phyloP scores from a whole-genome alignment of 2,329 filamentous ascomycete species.

The Alternaria alternata region DNA sequence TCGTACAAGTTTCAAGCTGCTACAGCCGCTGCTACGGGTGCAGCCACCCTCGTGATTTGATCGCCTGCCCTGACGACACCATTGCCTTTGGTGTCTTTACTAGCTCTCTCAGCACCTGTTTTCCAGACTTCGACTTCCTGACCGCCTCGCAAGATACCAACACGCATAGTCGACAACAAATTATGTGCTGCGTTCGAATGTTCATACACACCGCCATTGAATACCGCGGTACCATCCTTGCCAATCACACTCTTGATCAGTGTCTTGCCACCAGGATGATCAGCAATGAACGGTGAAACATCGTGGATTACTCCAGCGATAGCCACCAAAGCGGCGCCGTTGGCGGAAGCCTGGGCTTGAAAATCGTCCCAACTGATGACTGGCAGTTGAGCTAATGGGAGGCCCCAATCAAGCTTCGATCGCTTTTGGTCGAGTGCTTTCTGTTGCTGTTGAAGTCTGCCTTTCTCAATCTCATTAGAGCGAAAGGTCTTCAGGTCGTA shows the following conservation, averaged over 20 bases:
- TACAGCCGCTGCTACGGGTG: constrained; percentile 79
- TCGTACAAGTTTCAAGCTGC: constrained; percentile 65
- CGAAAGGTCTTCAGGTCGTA: constrained; percentile 51
- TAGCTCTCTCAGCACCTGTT: constrained; percentile 38
- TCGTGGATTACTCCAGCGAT: constrained; percentile 52
- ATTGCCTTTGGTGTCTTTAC: constrained; percentile 76
- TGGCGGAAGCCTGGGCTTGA: constrained; percentile 33
- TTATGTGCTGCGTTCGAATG: constrained; percentile 54
- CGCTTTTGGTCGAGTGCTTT: constrained; percentile 51
- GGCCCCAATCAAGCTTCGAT: constrained; percentile 49
- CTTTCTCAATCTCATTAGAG: constrained; percentile 50
- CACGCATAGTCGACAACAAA: constrained; percentile 49
- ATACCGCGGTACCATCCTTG: constrained; percentile 52
- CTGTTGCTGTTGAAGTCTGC: constrained; percentile 51
- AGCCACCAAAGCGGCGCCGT: constrained; percentile 46
- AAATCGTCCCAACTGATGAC: constrained; percentile 53
- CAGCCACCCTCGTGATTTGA: constrained; percentile 80
- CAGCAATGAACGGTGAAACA: constrained; percentile 45
- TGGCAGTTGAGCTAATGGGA: constrained; percentile 47
- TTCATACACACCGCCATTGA: constrained; percentile 52
- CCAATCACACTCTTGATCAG: constrained; percentile 48
- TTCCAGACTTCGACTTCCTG: constrained; percentile 54
- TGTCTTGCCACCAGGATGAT: constrained; percentile 51
- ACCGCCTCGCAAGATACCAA: constrained; percentile 50
- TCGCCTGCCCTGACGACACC: constrained; percentile 76